phyloP scores from a whole-genome alignment of 176 grass and related monocot species.

The Cymbopogon citratus region DNA sequence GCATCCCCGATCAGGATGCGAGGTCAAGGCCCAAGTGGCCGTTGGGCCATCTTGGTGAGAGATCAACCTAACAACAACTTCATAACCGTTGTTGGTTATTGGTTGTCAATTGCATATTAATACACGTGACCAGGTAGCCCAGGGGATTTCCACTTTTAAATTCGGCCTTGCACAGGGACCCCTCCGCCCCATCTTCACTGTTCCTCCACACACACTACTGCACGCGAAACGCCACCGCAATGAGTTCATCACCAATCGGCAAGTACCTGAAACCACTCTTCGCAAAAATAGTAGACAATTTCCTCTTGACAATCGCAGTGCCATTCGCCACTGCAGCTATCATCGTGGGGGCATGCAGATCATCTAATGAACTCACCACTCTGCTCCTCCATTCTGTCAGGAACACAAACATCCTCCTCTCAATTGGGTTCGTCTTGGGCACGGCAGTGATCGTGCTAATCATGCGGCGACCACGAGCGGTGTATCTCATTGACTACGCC shows the following conservation, averaged over 20 bases:
- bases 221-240: not conserved
- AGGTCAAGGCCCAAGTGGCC: too few species aligned
- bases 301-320: too few species aligned
- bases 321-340: not conserved
- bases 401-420: not conserved
- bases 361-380: too few species aligned
- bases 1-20: too few species aligned
- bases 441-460: too few species aligned
- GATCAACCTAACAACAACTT: too few species aligned
- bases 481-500: conserved; percentile 36
- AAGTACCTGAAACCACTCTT: not conserved
- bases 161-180: not conserved
- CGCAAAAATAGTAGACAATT: too few species aligned
- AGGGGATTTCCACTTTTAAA: not conserved
- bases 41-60: too few species aligned
- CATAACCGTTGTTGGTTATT: too few species aligned
- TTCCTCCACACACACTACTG: not conserved
- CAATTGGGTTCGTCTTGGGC: not conserved
- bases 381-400: not conserved
- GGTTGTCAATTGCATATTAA: too few species aligned
- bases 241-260: not conserved
- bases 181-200: not conserved
- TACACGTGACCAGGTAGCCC: too few species aligned
- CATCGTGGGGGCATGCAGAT: not conserved
- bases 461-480: not conserved